Evolutionary conservation across 1,284 basidiomycete species (phyloP), one percentile per base, ranked within the genome.

Genomic region (Rhodotorula sp.): DNA sequence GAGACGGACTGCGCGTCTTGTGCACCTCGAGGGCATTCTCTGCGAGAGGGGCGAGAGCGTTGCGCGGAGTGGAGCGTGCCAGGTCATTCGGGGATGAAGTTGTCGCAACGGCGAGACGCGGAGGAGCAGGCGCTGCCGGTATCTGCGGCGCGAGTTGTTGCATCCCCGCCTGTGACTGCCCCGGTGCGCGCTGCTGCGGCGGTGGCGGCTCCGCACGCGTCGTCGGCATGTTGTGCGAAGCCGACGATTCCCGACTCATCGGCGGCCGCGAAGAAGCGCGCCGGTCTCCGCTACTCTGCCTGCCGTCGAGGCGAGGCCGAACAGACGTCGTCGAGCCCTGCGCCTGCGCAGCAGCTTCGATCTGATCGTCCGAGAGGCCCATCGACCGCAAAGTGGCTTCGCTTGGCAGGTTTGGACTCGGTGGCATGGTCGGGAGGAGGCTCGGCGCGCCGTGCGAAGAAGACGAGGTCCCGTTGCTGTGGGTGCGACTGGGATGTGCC

Each of bases 341-440:
- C 47, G 19, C 54, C 54, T 64, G 62, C 62, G 62, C 62, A 14
- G 62, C 58, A 18, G 66, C 59, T 26, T 60, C 31, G 1, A 67
- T 43, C 60, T 67, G 60, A 23, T 61, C 59, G 31, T 43, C 43
- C 52, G 60, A 61, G 2, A 67, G 60, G n/a, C 66, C 66, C 66
- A 67, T 67, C 28, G 66, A 60, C 5, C 60, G 45, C 16, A 67
- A 54, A 12, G 66, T 67, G 50, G 52, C 60, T 52, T 67, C 66
- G 47, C 60, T 61, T 23, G 66, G 66, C 26, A 67, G 54, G 31
- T 67, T 67, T 31, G 66, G 66, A 31, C 60, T 61, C 8, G 66
- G 66, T 23, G 66, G 66, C 14, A 67, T 31, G 3, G 54, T 38
- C 54, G 66, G 54, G 0, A 21, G 15, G 23, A 52, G n/a, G 34